Conservation (phyloP, 208 protist species). For the Leishmania amazonensis region DNA sequence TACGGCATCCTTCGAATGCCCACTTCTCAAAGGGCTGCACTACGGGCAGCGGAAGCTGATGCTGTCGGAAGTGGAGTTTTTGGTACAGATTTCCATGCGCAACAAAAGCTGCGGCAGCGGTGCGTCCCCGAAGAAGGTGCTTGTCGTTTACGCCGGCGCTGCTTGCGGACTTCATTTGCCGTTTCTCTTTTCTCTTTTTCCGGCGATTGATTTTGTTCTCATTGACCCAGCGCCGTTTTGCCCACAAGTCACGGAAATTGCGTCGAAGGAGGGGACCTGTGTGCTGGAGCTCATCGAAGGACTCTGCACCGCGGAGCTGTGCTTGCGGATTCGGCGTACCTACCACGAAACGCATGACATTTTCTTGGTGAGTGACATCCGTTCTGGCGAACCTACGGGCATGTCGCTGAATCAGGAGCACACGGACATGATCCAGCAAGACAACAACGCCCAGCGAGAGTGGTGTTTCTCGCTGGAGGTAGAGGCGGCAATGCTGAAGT, state of each 20-base stretch:
- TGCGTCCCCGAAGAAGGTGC: slow-evolving; percentile 17
- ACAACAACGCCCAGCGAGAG: slow-evolving; percentile 85
- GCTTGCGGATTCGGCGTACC: slow-evolving; percentile 53
- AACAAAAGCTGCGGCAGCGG: not conserved
- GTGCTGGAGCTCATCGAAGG: slow-evolving; percentile 80
- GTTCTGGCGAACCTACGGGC: slow-evolving; percentile 62
- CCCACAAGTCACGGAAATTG: slow-evolving; percentile 40
- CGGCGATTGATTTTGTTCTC: slow-evolving; percentile 82
- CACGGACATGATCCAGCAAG: slow-evolving; percentile 80
- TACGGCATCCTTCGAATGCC: slow-evolving; percentile 37
- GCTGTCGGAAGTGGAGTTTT: slow-evolving; percentile 94
- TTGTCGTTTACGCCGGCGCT: slow-evolving; percentile 95
- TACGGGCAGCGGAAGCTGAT: slow-evolving; percentile 96
- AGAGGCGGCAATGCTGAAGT: slow-evolving; percentile 93
- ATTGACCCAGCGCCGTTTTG: slow-evolving; percentile 94
- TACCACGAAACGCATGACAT: slow-evolving; percentile 69
- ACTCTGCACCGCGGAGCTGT: slow-evolving; percentile 92
- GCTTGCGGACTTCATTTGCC: slow-evolving; percentile 93
- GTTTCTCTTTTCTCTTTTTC: slow-evolving; percentile 84
- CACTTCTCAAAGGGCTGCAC: slow-evolving; percentile 85
- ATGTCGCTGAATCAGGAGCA: slow-evolving; percentile 77
- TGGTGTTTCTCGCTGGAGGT: slow-evolving; percentile 90
- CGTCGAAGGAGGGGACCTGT: slow-evolving; percentile 32
- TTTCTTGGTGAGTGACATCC: slow-evolving; percentile 93
- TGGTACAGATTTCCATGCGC: slow-evolving; percentile 41